These are phyloP conservation scores for Linanthus parryae DNA, from an alignment of 148 eudicot species.

Conservation along the genomic window DNA sequence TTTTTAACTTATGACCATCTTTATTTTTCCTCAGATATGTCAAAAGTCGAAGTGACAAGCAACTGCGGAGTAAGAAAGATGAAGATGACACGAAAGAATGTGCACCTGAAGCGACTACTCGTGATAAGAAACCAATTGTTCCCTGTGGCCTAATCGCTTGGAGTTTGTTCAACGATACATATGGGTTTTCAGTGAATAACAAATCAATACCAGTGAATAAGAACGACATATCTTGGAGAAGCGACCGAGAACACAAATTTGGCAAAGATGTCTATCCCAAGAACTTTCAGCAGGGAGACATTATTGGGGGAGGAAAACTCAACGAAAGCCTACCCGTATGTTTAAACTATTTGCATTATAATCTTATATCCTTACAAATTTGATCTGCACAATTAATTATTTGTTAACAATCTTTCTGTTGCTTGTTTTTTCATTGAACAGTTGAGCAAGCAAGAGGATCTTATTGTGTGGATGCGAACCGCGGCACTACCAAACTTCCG, in stretches of 20 bases:
- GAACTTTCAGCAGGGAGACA: slow-evolving; percentile 61
- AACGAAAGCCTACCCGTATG: slow-evolving; percentile 52
- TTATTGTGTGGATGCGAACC: slow-evolving; percentile 96
- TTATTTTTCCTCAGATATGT: slow-evolving; percentile 42
- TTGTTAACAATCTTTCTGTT: neutral
- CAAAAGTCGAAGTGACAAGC: slow-evolving; percentile 67
- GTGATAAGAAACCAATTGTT: slow-evolving; percentile 35
- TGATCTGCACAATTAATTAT: neutral
- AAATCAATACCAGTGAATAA: slow-evolving; percentile 31
- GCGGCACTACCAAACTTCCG: slow-evolving; percentile 85
- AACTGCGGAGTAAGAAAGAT: slow-evolving; percentile 14
- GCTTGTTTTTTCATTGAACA: slow-evolving; percentile 11
- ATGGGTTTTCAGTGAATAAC: slow-evolving; percentile 24
- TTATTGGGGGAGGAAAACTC: slow-evolving; percentile 62
- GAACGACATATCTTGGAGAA: slow-evolving; percentile 65
- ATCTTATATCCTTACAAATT: neutral
- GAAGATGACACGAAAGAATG: slow-evolving; percentile 31
- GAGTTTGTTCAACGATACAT: slow-evolving; percentile 79
- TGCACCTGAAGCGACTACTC: slow-evolving; percentile 35
- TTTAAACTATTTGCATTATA: neutral
- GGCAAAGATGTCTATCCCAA: slow-evolving; percentile 62
- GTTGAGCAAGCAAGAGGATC: slow-evolving; percentile 84
- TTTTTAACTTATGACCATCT: slow-evolving; percentile 6
- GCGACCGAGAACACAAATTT: slow-evolving; percentile 56
- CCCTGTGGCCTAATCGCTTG: slow-evolving; percentile 85